phyloP scores from a whole-genome alignment of 2,329 filamentous ascomycete species.

The Chaetomium sp. region DNA sequence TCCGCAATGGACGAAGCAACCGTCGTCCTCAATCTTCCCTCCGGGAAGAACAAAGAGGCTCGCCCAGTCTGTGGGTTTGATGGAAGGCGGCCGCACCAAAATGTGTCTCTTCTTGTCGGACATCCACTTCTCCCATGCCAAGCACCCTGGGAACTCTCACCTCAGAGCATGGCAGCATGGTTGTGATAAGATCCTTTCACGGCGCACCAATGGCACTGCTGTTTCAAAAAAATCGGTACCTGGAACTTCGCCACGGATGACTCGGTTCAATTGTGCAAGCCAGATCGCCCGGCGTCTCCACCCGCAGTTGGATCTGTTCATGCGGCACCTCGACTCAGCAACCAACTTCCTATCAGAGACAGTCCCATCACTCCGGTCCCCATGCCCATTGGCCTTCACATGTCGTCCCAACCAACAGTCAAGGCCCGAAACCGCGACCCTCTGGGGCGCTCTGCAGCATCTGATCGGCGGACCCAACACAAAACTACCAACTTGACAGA shows the following conservation, averaged over 20 bases:
- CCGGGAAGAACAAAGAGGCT: not conserved
- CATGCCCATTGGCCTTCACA: slow-evolving; percentile 15
- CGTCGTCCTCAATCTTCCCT: not conserved
- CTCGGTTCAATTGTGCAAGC: slow-evolving; percentile 11
- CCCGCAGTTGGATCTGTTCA: slow-evolving; percentile 2
- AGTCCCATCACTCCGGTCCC: slow-evolving; percentile 21
- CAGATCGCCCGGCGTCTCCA: not conserved
- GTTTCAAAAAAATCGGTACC: slow-evolving; percentile 24
- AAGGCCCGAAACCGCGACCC: slow-evolving; percentile 11
- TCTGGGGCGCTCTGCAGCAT: not conserved
- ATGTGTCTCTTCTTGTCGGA: not conserved
- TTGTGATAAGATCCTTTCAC: slow-evolving; percentile 23
- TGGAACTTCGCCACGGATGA: slow-evolving; percentile 23
- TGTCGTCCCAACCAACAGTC: slow-evolving; percentile 16
- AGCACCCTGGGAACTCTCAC: not conserved
- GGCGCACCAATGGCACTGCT: slow-evolving; percentile 25
- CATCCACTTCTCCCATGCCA: too few relatives aligned
- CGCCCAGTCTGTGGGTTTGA: not conserved
- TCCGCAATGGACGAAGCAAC: not conserved
- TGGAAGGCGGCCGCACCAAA: not conserved
- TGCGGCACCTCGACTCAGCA: slow-evolving; percentile 9
- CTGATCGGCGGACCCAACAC: not conserved
- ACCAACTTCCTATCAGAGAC: slow-evolving; percentile 25
- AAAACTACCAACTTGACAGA: not conserved
- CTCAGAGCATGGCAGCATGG: slow-evolving; percentile 12